Percentiles rank a stretch among this genome's conserved stretches.
phyloP scores from a whole-genome alignment of 148 eudicot species.

The Amaranthus palmeri region DNA sequence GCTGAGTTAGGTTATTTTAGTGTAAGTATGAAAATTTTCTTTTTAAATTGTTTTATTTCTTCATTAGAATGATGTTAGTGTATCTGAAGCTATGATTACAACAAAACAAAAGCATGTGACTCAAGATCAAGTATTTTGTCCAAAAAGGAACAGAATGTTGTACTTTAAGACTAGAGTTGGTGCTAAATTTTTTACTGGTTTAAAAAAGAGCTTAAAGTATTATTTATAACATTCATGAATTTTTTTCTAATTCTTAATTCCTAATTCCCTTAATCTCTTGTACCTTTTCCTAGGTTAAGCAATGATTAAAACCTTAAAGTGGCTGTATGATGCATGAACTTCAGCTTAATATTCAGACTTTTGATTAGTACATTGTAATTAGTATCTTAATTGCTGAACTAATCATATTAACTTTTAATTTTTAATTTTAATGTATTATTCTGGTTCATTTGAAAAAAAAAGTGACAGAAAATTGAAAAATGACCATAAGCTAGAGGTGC shows the following conservation, averaged over 20 bases:
- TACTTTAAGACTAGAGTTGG: slow-evolving; percentile 10
- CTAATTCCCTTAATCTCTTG: slow-evolving; percentile 11
- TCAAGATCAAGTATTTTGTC: slow-evolving; percentile 23
- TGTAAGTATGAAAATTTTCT: slow-evolving; percentile 9
- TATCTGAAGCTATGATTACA: slow-evolving; percentile 23
- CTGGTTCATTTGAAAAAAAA: slow-evolving; percentile 18
- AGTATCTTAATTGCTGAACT: slow-evolving; percentile 8
- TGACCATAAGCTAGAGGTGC: slow-evolving; percentile 27
- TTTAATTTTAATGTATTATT: background rate
- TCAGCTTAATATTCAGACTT: slow-evolving; percentile 9
- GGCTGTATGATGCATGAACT: slow-evolving; percentile 17
- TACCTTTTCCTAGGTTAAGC: slow-evolving; percentile 18
- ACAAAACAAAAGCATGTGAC: slow-evolving; percentile 30
- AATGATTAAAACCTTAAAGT: slow-evolving; percentile 17
- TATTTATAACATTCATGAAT: slow-evolving; percentile 19
- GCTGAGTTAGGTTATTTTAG: slow-evolving; percentile 21
- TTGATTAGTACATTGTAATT: background rate
- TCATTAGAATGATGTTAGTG: slow-evolving; percentile 18
- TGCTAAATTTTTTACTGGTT: slow-evolving; percentile 10
- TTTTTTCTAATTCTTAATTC: slow-evolving; percentile 11
- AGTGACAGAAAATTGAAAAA: slow-evolving; percentile 20
- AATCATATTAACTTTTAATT: slow-evolving; percentile 17
- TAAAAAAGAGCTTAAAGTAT: slow-evolving; percentile 19
- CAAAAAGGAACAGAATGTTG: slow-evolving; percentile 18
- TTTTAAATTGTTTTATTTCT: slow-evolving; percentile 13